Evolutionary conservation across 1,284 basidiomycete species (phyloP).

Genomic region (Takashimella tepidaria): DNA sequence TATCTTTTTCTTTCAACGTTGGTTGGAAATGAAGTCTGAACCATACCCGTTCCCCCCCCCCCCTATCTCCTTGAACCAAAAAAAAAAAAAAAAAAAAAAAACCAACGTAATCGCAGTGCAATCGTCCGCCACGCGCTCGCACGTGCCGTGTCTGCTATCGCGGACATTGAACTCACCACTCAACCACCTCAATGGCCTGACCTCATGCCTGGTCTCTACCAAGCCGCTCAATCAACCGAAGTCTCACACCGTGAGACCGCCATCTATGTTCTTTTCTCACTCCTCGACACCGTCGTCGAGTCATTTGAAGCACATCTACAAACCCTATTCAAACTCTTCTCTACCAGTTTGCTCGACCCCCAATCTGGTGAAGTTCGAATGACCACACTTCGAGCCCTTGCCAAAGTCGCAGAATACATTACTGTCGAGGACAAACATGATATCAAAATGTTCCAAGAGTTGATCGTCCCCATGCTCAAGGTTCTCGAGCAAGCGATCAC

Average conservation of each 20-base stretch:
- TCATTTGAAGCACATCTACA: conserved; percentile 73
- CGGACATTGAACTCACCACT: conserved; percentile 76
- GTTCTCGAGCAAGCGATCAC: conserved; percentile 88
- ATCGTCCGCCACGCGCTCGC: conserved; percentile 85
- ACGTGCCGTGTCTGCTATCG: conserved; percentile 89
- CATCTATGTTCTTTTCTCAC: conserved; percentile 83
- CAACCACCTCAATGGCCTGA: conserved; percentile 69
- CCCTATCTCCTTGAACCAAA: no score
- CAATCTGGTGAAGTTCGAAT: conserved; percentile 88
- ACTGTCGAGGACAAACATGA: conserved; percentile 81
- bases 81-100: no score
- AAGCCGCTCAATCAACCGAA: conserved; percentile 65
- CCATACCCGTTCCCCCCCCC: no score
- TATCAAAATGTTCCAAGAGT: conserved; percentile 81
- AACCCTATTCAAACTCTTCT: conserved; percentile 78
- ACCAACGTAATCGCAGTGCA: conserved; percentile 53
- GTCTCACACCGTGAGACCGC: conserved; percentile 83
- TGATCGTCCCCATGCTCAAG: conserved; percentile 83
- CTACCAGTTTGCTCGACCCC: conserved; percentile 71
- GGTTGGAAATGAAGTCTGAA: no score
- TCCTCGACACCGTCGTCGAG: conserved; percentile 88
- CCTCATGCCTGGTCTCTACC: conserved; percentile 82
- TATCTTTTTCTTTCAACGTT: conserved; percentile 8
- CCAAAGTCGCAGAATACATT: conserved; percentile 90
- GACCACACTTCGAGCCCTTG: conserved; percentile 83